Evolutionary conservation across 1,284 basidiomycete genomes (phyloP).

Genomic region (Cryptococcus deneoformans): DNA sequence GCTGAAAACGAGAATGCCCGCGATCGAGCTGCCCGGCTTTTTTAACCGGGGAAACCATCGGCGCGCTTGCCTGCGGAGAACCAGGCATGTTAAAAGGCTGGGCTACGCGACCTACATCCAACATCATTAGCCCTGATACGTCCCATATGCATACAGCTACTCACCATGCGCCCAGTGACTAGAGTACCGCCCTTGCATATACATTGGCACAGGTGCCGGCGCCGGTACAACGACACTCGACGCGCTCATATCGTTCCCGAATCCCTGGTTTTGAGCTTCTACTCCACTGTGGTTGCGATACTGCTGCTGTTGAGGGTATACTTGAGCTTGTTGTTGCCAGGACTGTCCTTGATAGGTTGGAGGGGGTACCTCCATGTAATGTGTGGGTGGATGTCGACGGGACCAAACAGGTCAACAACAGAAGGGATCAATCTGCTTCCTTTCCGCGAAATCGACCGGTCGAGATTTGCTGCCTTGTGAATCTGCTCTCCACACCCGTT

Average conservation of each 20-base stretch:
- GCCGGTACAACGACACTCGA: not conserved
- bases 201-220: not conserved
- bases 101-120: not conserved
- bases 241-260: not conserved
- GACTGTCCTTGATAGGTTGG: not conserved
- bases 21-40: no score
- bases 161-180: not conserved
- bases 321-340: not conserved
- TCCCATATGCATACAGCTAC: not conserved
- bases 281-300: not conserved
- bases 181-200: not conserved
- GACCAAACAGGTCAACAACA: not conserved
- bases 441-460: no score
- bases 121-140: not conserved
- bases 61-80: not conserved
- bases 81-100: not conserved
- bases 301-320: not conserved
- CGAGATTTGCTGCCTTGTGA: no score
- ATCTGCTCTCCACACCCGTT: no score
- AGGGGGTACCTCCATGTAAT: not conserved
- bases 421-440: not conserved
- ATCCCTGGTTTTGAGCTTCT: no score
- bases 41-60: not conserved
- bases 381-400: not conserved
- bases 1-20: slow-evolving; percentile 10